Evolutionary conservation across 345 rosid genomes (phyloP).

Genomic region (Linum usitatissimum): DNA sequence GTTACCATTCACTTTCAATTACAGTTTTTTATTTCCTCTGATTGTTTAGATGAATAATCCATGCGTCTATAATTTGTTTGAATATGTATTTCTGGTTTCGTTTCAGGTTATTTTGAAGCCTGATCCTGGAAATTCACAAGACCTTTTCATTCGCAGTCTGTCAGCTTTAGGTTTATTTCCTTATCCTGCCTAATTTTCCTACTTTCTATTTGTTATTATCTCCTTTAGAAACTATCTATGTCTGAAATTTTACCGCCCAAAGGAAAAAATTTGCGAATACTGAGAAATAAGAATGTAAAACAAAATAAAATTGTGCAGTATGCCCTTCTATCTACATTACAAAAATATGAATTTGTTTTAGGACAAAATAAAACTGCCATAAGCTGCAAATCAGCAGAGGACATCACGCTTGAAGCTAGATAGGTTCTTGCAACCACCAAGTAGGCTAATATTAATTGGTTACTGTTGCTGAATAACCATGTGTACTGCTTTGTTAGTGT

Average conservation of each 20-base stretch:
- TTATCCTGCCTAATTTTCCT: neutral
- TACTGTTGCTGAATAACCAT: neutral
- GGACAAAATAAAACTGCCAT: neutral
- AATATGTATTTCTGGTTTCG: slow-evolving; percentile 1
- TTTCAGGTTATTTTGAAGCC: slow-evolving; percentile 88
- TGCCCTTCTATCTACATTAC: neutral
- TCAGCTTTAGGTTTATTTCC: slow-evolving; percentile 65
- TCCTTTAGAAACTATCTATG: neutral
- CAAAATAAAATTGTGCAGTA: neutral
- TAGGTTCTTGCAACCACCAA: neutral
- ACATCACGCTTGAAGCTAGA: neutral
- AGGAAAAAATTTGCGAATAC: neutral
- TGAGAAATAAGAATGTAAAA: neutral
- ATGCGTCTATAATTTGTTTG: neutral
- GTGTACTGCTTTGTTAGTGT: slow-evolving; percentile 3
- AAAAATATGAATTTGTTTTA: too few species aligned
- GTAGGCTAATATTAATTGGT: neutral
- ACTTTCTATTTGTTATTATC: neutral
- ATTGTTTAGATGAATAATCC: neutral
- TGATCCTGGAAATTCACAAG: slow-evolving; percentile 95
- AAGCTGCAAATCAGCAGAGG: neutral
- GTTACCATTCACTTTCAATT: slow-evolving; percentile 20
- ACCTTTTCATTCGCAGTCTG: slow-evolving; percentile 76
- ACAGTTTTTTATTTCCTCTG: neutral
- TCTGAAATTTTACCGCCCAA: neutral